A percentile compares a stretch with the other conserved stretches of the same genome.
These are phyloP conservation scores for Fusarium sp. DNA, from an alignment of 2,329 filamentous ascomycete species.

Conservation along the genomic window DNA sequence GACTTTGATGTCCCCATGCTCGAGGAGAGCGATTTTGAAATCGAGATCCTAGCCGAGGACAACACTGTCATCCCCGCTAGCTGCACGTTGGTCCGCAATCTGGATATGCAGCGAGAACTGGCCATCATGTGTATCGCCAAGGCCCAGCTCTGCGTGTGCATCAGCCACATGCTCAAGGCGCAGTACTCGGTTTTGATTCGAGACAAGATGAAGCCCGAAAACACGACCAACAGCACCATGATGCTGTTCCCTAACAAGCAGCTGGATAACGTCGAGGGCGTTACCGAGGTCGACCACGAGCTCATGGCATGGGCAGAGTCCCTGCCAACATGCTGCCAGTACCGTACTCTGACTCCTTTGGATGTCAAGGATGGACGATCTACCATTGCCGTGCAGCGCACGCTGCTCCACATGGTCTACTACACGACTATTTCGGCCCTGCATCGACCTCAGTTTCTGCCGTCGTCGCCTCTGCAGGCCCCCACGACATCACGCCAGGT, in stretches of 20 bases:
- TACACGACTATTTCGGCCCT: conserved; percentile 91
- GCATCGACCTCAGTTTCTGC: conserved; percentile 90
- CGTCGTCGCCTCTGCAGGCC: conserved; percentile 69
- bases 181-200: conserved; percentile 93
- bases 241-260: conserved; percentile 93
- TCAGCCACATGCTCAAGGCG: conserved; percentile 87
- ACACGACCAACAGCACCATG: conserved; percentile 80
- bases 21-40: conserved; percentile 84
- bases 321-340: conserved; percentile 77
- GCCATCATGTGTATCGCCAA: conserved; percentile 93
- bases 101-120: conserved; percentile 78
- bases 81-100: conserved; percentile 77
- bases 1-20: conserved; percentile 96
- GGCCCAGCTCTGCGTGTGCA: conserved; percentile 87
- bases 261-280: conserved; percentile 82
- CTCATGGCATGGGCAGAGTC: conserved; percentile 81
- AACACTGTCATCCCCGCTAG: conserved; percentile 75
- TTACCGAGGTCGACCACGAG: conserved; percentile 81
- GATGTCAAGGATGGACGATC: conserved; percentile 70
- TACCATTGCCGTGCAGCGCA: conserved; percentile 76
- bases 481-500: conserved; percentile 71
- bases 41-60: conserved; percentile 72
- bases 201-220: conserved; percentile 81
- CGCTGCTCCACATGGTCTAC: conserved; percentile 93
- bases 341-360: conserved; percentile 64